These are phyloP conservation scores for Thermochaetoides thermophila DNA, from an alignment of 495 filamentous ascomycete genomes.

Conservation along the genomic window DNA sequence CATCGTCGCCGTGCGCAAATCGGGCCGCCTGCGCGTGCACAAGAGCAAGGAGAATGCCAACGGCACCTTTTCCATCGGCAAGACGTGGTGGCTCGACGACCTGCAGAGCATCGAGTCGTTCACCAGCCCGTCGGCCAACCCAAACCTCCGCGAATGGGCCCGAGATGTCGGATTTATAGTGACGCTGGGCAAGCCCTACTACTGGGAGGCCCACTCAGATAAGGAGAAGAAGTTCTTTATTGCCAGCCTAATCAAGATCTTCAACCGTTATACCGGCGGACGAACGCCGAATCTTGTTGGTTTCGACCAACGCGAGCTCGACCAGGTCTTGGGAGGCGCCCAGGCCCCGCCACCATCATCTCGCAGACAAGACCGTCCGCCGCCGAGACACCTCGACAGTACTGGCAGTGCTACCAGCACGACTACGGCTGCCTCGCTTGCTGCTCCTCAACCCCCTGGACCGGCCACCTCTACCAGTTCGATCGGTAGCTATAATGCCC, in stretches of 20 bases:
- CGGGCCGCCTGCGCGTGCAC: conserved; percentile 85
- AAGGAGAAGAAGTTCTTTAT: conserved; percentile 99
- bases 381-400: conserved; percentile 8
- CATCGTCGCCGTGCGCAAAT: conserved; percentile 80
- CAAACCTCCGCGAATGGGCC: conserved; percentile 61
- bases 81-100: conserved; percentile 93
- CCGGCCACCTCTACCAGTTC: conserved; percentile 15
- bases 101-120: conserved; percentile 68
- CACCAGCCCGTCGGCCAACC: conserved; percentile 42
- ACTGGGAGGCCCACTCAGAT: conserved; percentile 80
- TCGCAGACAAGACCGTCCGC: conserved; percentile 12
- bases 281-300: conserved; percentile 63
- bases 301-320: conserved; percentile 66
- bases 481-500: conserved; percentile 13
- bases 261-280: conserved; percentile 85
- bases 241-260: conserved; percentile 86
- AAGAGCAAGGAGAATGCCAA: conserved; percentile 92
- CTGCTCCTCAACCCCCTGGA: conserved; percentile 16
- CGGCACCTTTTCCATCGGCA: conserved; percentile 89
- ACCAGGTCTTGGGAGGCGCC: conserved; percentile 44
- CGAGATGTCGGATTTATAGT: conserved; percentile 74
- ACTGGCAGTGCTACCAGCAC: no score
- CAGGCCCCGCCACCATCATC: conserved; percentile 13
- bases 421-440: no score
- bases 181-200: conserved; percentile 83